These are phyloP conservation scores for Fusarium xylarioides DNA, from an alignment of 2,329 filamentous ascomycete genomes.

Conservation along the genomic window DNA sequence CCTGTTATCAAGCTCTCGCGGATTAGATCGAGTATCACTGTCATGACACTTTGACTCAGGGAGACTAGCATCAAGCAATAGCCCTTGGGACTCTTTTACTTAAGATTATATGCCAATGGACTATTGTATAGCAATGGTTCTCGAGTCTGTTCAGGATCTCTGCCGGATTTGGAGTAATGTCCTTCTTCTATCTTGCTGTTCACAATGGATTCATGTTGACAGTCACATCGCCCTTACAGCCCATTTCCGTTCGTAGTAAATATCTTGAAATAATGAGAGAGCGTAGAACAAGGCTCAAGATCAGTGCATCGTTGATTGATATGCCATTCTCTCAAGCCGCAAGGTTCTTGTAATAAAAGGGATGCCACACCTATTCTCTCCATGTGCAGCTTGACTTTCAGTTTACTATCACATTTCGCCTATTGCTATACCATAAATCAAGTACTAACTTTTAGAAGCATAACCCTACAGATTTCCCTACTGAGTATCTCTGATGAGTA, in stretches of 20 bases:
- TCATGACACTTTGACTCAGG: not conserved
- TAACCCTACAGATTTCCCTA: not conserved
- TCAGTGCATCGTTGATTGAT: no score
- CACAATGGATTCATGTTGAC: not conserved
- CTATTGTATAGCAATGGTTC: no score
- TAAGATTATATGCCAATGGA: no score
- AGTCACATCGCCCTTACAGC: no score
- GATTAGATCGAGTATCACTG: not conserved
- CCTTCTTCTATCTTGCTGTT: not conserved
- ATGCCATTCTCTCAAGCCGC: not conserved
- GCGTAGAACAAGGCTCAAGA: not conserved
- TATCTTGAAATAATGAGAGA: not conserved
- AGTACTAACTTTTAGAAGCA: accelerated
- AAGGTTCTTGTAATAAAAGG: not conserved
- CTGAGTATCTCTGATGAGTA: not conserved
- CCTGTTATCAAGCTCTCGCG: not conserved
- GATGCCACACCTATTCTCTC: no score
- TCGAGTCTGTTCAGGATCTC: not conserved
- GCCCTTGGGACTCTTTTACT: not conserved
- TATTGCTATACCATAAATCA: not conserved
- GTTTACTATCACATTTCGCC: not conserved
- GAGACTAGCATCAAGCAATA: not conserved
- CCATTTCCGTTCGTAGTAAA: not conserved
- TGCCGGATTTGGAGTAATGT: not conserved
- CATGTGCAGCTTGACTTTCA: not conserved